Evolutionary conservation across 257 asterid species (phyloP), one percentile per base, ranked within the genome.

Genomic region (Rauvolfia tetraphylla): DNA sequence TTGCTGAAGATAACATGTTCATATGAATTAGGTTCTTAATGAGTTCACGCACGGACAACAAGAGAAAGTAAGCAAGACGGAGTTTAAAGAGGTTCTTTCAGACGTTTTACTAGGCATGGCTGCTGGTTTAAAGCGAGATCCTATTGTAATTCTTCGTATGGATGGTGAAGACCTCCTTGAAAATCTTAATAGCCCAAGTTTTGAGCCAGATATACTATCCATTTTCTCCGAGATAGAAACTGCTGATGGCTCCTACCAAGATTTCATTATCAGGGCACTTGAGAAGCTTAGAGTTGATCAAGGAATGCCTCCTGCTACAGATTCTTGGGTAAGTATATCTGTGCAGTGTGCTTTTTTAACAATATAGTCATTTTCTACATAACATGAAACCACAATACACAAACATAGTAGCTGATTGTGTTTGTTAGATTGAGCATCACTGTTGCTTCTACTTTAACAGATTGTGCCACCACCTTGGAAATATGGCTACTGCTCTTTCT

Each of bases 231-330:
- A 89, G 86, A 83, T 92, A 20, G 80, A 84, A 53, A 49, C 57
- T 13, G 83, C 90, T 15, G 79, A 81, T 71, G 95, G 89, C 48
- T 89, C 91, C 71, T 89, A 91, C 62, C 89, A 80, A 72, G 92
- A 87, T 77, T 81, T 84, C 80, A 77, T 89, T 62, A 49, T 84
- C 73, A 89, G 85, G 87, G 95, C 92, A 39, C 87, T 93, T 38
- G 89, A 89, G 86, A 93, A 91, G 74, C 98, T 95, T 25, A 84
- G 96, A 0, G 96, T 95, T 27, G 97, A 91, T 25, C 92, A 91
- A 18, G 99, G 99, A 53, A 86, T 95, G 91, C 99, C 99, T 76
- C 98, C 99, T 23, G 91, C 96, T 72, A 79, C 93, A 7, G 99
- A 95, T 81, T 85, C 93, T 75, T 95, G 98, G 98, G 98, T 95